Evolutionary conservation across 257 asterid species (phyloP).

Genomic region (Capsicum chinense): DNA sequence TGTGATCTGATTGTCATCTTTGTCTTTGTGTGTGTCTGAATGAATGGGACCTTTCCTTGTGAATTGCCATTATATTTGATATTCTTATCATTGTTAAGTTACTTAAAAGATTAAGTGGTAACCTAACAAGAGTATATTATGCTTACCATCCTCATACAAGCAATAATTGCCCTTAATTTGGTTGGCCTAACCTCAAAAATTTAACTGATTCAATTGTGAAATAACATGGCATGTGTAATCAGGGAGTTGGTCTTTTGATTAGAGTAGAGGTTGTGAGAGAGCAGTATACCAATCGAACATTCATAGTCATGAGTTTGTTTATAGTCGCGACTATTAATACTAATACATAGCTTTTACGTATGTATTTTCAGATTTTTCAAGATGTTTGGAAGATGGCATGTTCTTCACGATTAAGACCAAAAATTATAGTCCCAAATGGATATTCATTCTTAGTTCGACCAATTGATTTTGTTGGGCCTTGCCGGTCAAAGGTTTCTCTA

Average conservation of each 20-base stretch:
- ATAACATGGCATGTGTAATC: neutral
- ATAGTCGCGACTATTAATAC: neutral
- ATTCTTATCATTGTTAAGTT: neutral
- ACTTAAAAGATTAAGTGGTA: too few relatives aligned
- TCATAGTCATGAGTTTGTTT: too few relatives aligned
- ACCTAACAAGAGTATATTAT: neutral
- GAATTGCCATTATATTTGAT: neutral
- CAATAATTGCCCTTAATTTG: neutral
- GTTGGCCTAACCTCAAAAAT: neutral
- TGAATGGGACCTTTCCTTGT: too few relatives aligned
- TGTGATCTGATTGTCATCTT: too few relatives aligned
- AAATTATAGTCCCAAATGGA: constrained; percentile 55
- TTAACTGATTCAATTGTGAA: neutral
- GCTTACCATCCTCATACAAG: neutral
- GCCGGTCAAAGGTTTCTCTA: constrained; percentile 64
- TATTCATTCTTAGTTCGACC: constrained; percentile 53
- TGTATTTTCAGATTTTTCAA: constrained; percentile 52
- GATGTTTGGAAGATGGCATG: constrained; percentile 68
- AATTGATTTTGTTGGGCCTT: constrained; percentile 70
- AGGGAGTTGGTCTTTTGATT: neutral
- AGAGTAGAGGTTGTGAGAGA: too few relatives aligned
- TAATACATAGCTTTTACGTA: neutral
- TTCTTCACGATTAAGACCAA: constrained; percentile 43
- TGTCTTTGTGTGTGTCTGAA: too few relatives aligned
- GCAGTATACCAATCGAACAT: too few relatives aligned